Conservation (phyloP, 225 moss, liverwort and hornwort genomes). For the Bryum argenteum region DNA sequence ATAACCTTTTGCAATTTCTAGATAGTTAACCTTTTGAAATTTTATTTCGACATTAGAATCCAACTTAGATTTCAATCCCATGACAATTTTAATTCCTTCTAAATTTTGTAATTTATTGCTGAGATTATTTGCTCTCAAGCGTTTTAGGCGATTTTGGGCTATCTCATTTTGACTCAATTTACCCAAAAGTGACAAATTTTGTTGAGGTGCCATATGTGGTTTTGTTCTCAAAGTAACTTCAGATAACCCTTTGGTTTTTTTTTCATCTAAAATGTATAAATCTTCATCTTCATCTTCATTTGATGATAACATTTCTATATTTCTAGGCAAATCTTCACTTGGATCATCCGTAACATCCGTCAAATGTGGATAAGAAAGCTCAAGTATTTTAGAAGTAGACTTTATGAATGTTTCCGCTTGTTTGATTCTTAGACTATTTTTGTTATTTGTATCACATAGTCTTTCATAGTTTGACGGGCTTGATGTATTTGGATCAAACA, state of each 20-base stretch:
- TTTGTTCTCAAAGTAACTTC: background rate
- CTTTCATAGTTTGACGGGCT: background rate
- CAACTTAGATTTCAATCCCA: background rate
- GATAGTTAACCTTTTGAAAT: background rate
- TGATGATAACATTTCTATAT: background rate
- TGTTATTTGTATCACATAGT: background rate
- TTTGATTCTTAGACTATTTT: background rate
- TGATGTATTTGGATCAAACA: background rate
- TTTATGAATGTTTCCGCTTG: background rate
- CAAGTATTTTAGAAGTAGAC: background rate
- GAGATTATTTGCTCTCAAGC: background rate
- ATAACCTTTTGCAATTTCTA: background rate
- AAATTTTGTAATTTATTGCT: background rate
- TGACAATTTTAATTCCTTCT: accelerated
- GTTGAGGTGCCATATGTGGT: background rate
- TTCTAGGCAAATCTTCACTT: background rate
- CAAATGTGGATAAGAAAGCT: background rate
- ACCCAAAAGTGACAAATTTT: background rate
- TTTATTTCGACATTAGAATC: background rate
- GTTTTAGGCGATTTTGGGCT: background rate
- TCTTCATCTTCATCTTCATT: accelerated
- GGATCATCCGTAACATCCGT: accelerated
- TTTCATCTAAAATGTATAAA: constrained; percentile 29
- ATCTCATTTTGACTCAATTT: too few species aligned
- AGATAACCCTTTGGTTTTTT: constrained; percentile 1